Evolutionary conservation across 805 yeast genomes (phyloP), one percentile per base, ranked within the genome.

Genomic region (Candida broadrunensis): DNA sequence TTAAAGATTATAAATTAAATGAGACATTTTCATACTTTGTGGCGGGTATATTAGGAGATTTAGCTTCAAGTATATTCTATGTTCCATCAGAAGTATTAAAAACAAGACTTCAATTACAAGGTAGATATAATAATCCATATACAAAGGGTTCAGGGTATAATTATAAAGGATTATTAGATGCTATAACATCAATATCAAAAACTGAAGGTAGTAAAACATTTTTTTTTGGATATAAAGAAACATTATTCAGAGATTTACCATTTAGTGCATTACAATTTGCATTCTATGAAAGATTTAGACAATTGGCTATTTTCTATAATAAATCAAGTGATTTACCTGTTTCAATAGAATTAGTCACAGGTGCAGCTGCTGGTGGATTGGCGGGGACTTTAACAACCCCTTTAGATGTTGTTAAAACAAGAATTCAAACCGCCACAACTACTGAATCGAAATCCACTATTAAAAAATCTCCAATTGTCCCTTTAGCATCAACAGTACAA

Each of bases 81-180:
- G 99, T 93, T 8, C 99, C 99, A 5, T 81, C 90, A 21, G 99
- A 93, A 58, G 98, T 93, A 6, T 64, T 93, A 40, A 93, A 93
- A 60, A 89, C 99, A 6, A 73, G 99, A 52, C 63, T 93, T 33
- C 99, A 93, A 65, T 70, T 93, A 37, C 99, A 93, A 64, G 98
- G 98, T 0, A 75, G 83, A 25, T 75, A 78, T 62, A 88, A 90
- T 62, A 91, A 90, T 58, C 84, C 84, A 2, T 70, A 73, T 60
- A 89, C 88, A 47, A 54, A 51, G 36, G 69, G 75, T 18, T 80
- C 90, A 30, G 97, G 97, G 0, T 93, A 93, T 63, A 90, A 90
- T 59, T 91, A 91, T 61, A 72, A 70, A 35, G 85, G 87, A n/a
- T 68, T 88, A 32, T 52, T 72, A 9, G 80, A 88, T 63, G 97